Base-by-base conservation (phyloP, 352 stramenopile species). In the Globisporangium parvum region DNA sequence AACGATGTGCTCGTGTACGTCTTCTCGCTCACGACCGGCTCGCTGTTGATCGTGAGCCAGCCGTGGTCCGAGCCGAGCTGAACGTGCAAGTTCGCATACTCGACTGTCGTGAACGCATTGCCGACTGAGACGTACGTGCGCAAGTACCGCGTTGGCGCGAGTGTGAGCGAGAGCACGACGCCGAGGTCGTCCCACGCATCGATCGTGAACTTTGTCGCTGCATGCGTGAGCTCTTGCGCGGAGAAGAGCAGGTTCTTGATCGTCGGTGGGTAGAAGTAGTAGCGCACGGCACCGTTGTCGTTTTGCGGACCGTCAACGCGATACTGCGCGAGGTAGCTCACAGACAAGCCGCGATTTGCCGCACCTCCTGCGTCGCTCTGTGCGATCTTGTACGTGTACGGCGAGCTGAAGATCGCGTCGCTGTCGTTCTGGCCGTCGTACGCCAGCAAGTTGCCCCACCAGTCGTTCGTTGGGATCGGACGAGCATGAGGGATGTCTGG, bases 371-470 rank as follows among this genome's bases (percentile, higher is more conserved):
- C 31, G 10, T 10, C 55, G 14, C 59, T 56, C 18, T 62, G 59
- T 42, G 77, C 65, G 17, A 88, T 53, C 45, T 78, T 75, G 63
- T 88, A 77, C 45, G 80, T 80, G 67, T 91, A 92, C 37, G 84
- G 77, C 8, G 76, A 77, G 2, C 75, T 65, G 53, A 91, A 92
- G 47, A 91, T 63, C 45, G 84, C 75, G 53, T 92, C 84, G 33
- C 79, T 88, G 41, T 89, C 79, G 26, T 64, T 70, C 41, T 46
- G 23, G 20, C 63, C 64, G 53, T 85, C 60, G 66, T 67, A 88
- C 10, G 80, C 79, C 20, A 93, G 59, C 46, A 93, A 66, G 55
- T 93, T 93, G 51, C 84, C 84, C 84, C 84, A 93, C 84, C 84
- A 93, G 12, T 80, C 74, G 59, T 93, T 93, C 15, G 84, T 93